Evolutionary conservation across 2,329 filamentous ascomycete genomes (phyloP), one percentile per base, ranked within the genome.

Genomic region (Fusarium sp.): DNA sequence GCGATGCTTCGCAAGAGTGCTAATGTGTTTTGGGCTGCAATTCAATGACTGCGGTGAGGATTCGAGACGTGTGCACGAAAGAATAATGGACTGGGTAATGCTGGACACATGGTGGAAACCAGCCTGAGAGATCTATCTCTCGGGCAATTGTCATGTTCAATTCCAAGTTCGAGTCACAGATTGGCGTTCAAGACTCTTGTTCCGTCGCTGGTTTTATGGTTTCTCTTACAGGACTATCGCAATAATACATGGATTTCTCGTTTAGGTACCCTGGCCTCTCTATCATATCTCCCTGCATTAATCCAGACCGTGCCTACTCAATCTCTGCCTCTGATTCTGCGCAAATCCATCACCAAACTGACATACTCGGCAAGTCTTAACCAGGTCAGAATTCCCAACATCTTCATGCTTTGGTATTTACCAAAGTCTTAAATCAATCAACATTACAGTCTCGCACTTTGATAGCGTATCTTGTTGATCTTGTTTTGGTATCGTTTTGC

Each of bases 1-100:
- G 80, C 9, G 82, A 86, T 29, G 27, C 42, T 44, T 63, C 64
- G 4, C 52, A 60, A 13, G 67, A 72, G 47, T 70, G 68, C 54
- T 71, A 29, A 63, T 43, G 6, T 23, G 9, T 3, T 7, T 8
- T 11, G n/a, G 35, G 4, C 14, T 15, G 4, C n/a, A 14, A 13
- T 7, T 23, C n/a, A 31, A 35, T 36, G 19, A 14, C 10, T 5
- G 5, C 29, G 32, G 15, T 6, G 17, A 6, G 31, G 5, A 4
- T 19, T 38, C 9, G 36, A 17, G 15, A 5, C 13, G 4, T 14
- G 11, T 8, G 19, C 4, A 29, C 6, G 13, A 7, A 15, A 14
- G 10, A 39, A 39, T 14, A n/a, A 10, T 2, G 29, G 4, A 14
- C 13, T 17, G 9, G 3, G 14, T 8, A 11, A 23, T n/a, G 23